These are phyloP conservation scores for Cryptococcus floricola DNA, from an alignment of 1,284 basidiomycete species.

Conservation along the genomic window DNA sequence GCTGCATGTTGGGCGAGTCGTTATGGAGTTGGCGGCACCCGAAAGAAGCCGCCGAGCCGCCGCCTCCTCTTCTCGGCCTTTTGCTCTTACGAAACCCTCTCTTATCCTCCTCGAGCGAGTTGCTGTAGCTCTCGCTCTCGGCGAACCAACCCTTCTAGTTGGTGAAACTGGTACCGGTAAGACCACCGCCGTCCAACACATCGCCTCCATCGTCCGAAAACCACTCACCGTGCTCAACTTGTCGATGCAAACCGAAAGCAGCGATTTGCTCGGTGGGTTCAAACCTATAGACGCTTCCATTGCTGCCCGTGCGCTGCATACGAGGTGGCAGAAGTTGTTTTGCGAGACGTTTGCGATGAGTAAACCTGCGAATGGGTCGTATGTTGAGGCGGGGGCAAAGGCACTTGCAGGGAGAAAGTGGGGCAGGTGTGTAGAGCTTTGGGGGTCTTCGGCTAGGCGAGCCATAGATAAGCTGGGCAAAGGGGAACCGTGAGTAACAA, in stretches of 20 bases:
- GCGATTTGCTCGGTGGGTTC: constrained; percentile 91
- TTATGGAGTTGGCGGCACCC: constrained; percentile 17
- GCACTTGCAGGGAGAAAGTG: constrained; percentile 80
- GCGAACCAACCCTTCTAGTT: constrained; percentile 85
- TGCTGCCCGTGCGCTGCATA: constrained; percentile 70
- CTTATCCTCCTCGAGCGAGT: constrained; percentile 76
- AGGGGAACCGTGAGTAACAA: constrained; percentile 54
- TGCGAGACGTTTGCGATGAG: constrained; percentile 81
- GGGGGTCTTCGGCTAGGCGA: constrained; percentile 53
- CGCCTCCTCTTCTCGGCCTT: constrained; percentile 55
- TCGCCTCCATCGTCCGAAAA: constrained; percentile 73
- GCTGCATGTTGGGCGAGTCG: constrained; percentile 36
- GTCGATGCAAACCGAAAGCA: constrained; percentile 94
- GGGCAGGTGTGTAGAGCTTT: constrained; percentile 76
- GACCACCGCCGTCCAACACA: constrained; percentile 85
- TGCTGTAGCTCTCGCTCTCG: constrained; percentile 65
- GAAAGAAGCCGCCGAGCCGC: constrained; percentile 13
- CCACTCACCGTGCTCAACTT: constrained; percentile 86
- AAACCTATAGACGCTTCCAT: constrained; percentile 86
- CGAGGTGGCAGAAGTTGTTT: constrained; percentile 78
- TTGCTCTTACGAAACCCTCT: constrained; percentile 87
- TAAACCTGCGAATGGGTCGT: constrained; percentile 72
- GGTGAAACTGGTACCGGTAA: constrained; percentile 99
- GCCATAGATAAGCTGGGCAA: constrained; percentile 52
- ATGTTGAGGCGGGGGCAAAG: constrained; percentile 77